A percentile compares a stretch with the other conserved stretches of the same genome.
Conservation (phyloP, 345 rosid genomes). For the Corchorus olitorius region DNA sequence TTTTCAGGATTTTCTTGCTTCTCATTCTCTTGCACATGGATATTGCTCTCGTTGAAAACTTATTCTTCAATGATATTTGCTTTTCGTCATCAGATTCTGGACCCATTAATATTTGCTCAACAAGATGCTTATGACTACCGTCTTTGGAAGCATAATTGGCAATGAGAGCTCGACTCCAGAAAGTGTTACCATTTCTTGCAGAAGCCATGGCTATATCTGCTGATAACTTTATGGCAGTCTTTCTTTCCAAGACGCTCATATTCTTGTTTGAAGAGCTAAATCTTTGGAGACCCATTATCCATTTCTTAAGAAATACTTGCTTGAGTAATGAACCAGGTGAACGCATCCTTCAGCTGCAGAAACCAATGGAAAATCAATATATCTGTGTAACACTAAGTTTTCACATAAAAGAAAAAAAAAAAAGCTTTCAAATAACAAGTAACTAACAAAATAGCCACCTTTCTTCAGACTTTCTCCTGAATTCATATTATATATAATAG, state of each 20-base stretch:
- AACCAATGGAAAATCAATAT: too few species aligned
- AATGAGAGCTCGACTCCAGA: conserved; percentile 86
- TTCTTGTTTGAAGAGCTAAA: conserved; percentile 41
- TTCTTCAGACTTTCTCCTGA: neutral
- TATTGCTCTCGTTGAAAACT: conserved; percentile 18
- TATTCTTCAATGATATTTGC: conserved; percentile 24
- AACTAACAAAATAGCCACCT: neutral
- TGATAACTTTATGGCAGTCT: conserved; percentile 74
- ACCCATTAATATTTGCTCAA: conserved; percentile 46
- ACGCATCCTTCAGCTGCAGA: conserved; percentile 43
- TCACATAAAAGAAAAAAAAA: too few species aligned
- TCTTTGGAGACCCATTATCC: conserved; percentile 64
- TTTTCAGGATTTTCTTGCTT: conserved; percentile 69
- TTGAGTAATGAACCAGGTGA: conserved; percentile 43
- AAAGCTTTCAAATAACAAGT: neutral
- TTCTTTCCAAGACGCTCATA: conserved; percentile 59
- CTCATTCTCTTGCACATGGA: conserved; percentile 38
- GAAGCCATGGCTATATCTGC: conserved; percentile 92
- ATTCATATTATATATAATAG: neutral
- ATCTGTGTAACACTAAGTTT: too few species aligned
- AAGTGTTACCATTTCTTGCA: conserved; percentile 59
- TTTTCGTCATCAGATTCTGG: conserved; percentile 16
- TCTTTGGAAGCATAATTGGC: conserved; percentile 43
- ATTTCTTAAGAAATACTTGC: conserved; percentile 74
- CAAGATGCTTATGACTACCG: conserved; percentile 36